phyloP scores from a whole-genome alignment of 805 yeast species.

The Kluyveromyces aestuarii region DNA sequence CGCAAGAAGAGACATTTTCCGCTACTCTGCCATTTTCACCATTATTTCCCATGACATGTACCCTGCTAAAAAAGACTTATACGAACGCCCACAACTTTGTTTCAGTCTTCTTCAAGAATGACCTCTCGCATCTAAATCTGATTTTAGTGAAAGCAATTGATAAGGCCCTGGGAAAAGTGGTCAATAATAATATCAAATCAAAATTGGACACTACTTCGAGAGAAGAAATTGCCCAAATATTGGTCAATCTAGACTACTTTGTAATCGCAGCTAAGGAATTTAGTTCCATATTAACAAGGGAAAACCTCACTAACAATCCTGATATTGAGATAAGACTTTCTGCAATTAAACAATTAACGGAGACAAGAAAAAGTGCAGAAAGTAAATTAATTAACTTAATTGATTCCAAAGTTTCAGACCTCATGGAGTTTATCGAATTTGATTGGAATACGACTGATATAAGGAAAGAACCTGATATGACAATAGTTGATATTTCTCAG shows the following conservation, averaged over 20 bases:
- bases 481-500: slow-evolving; percentile 74
- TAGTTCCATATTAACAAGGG: slow-evolving; percentile 33
- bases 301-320: slow-evolving; percentile 29
- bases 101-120: slow-evolving; percentile 55
- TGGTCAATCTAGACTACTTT: slow-evolving; percentile 82
- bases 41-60: slow-evolving; percentile 79
- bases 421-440: slow-evolving; percentile 76
- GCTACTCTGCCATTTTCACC: slow-evolving; percentile 79
- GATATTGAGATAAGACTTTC: slow-evolving; percentile 35
- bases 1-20: slow-evolving; percentile 34
- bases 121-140: slow-evolving; percentile 49
- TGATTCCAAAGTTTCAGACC: slow-evolving; percentile 68
- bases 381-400: slow-evolving; percentile 73
- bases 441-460: slow-evolving; percentile 59
- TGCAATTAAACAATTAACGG: slow-evolving; percentile 46
- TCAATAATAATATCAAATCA: slow-evolving; percentile 52
- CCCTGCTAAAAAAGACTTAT: slow-evolving; percentile 58
- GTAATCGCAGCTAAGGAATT: slow-evolving; percentile 65
- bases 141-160: slow-evolving; percentile 58
- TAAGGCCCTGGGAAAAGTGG: slow-evolving; percentile 53
- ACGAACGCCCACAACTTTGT: slow-evolving; percentile 56
- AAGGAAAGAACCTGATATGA: slow-evolving; percentile 57
- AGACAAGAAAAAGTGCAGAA: slow-evolving; percentile 65
- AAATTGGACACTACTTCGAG: slow-evolving; percentile 66
- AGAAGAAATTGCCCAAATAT: slow-evolving; percentile 83